Base-by-base conservation (phyloP, 1,284 basidiomycete genomes). In the Trichosporon coremiiforme region DNA sequence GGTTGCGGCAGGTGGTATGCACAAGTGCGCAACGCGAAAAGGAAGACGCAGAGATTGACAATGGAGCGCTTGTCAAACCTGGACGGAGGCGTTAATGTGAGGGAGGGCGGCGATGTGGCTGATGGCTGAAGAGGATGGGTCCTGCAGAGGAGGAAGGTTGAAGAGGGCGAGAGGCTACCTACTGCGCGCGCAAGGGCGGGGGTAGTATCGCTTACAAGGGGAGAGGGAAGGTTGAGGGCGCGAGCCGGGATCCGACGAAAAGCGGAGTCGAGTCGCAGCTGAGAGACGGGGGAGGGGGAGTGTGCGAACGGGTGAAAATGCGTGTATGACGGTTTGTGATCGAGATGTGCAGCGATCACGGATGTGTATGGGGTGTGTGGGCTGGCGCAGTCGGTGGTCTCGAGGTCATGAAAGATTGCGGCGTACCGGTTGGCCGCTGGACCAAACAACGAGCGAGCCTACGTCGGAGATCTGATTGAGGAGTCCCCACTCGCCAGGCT, bases 381-480 rank as follows among this genome's bases (percentile, higher is more conserved):
- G 50, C 4, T 22, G 50, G 8, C n/a, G 17, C 17, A 22, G n/a
- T n/a, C 20, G 50, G 50, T 25, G 8, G 20, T 22, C 17, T 25
- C n/a, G 15, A 17, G 50, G 20, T 53, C 50, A 53, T 53, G 50
- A 53, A 53, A 53, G 50, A 53, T 53, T 53, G 50, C 50, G 41
- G 17, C 41, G 41, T 15, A 53, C 50, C 50, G n/a, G 4, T 20
- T 53, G 50, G 50, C 50, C 50, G 50, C 8, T 53, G 50, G 50
- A 53, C 50, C 50, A 53, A 53, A 53, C 50, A 53, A 53, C 50
- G 50, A 22, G 20, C 50, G 50, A 53, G 50, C 50, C 50, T 53
- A 25, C 50, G 36, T 38, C 36, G 36, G 36, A 38, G 36, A 13
- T 38, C 36, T 10, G 36, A 38, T 13, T 38, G 36, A 38, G 36